Conservation (phyloP, 2,329 filamentous ascomycete genomes). For the Sclerotiophoma versabilis region DNA sequence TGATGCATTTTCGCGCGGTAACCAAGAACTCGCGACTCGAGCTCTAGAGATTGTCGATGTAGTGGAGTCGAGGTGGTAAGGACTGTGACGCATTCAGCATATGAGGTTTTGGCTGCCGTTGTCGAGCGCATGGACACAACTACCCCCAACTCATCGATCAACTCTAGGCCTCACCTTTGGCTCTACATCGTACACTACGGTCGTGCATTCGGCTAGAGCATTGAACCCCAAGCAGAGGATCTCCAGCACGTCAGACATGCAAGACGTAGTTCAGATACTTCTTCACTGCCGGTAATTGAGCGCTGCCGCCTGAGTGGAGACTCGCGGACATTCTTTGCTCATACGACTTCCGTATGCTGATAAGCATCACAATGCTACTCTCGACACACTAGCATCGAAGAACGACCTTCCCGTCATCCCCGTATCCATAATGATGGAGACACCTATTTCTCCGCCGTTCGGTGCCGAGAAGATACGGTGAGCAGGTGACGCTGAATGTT, state of each 20-base stretch:
- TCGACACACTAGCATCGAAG: slow-evolving; percentile 15
- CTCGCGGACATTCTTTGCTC: not conserved
- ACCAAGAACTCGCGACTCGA: not conserved
- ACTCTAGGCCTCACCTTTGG: not conserved
- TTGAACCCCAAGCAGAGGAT: not conserved
- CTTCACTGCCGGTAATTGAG: slow-evolving; percentile 5
- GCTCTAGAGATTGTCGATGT: not conserved
- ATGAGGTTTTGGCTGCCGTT: not conserved
- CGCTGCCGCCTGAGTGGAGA: slow-evolving; percentile 2
- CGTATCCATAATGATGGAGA: slow-evolving; percentile 14
- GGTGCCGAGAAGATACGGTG: slow-evolving; percentile 17
- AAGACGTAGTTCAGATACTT: not conserved
- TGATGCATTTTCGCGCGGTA: not conserved
- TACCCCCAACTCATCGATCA: not conserved
- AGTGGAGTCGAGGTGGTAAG: not conserved
- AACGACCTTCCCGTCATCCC: slow-evolving; percentile 1
- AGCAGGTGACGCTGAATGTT: slow-evolving; percentile 16
- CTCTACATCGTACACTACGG: not conserved
- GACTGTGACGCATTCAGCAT: not conserved
- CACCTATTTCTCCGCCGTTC: not conserved
- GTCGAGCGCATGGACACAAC: not conserved
- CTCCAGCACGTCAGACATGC: not conserved
- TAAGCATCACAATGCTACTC: not conserved
- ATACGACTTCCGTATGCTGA: slow-evolving; percentile 2
- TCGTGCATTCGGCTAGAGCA: not conserved